Evolutionary conservation across 2,329 filamentous ascomycete genomes (phyloP), one percentile per base, ranked within the genome.

Genomic region (Pezicula neosporulosa): DNA sequence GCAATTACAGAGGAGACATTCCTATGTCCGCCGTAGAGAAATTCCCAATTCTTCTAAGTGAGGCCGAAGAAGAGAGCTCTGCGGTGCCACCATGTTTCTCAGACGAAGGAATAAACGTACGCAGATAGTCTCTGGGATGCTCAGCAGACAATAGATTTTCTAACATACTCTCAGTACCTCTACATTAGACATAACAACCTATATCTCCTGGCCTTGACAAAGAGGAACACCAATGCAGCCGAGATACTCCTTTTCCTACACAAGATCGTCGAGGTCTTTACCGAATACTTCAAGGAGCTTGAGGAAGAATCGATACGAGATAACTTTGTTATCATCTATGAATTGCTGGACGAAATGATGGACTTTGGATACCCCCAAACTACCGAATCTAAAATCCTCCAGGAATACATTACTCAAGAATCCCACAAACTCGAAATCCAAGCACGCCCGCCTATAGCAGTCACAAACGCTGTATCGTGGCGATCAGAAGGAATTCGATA

Each of bases 151-250:
- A 42, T 41, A n/a, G 24, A 28, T 39, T 41, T 38, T 56, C 58
- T 61, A 44, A 63, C 51, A 33, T 27, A 4, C 19, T 12, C 35
- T 27, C 61, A 95, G 89, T 99, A 97, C 73, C 89, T 99, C 67
- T 99, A 99, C 75, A 99, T 99, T 73, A 87, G 93, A 67, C 94
- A 99, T 75, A 97, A 96, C 76, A 99, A 99, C 75, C 88, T 99
- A 63, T 99, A 97, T 74, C 87, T 99, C 60, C 89, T 99, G 64
- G 94, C 94, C 56, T 79, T 99, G 54, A 99, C 94, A 52, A 99
- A 99, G 80, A 89, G 93, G 70, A 99, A 99, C 75, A 96, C 91
- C 63, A 99, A 99, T 78, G 94, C 94, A 60, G 91, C 94, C 74
- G 94, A 99, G 74, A 97, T 99, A 63, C 85, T 99, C 44, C 86